Evolutionary conservation across 2,329 filamentous ascomycete genomes (phyloP).

Genomic region (Alternaria sp.): DNA sequence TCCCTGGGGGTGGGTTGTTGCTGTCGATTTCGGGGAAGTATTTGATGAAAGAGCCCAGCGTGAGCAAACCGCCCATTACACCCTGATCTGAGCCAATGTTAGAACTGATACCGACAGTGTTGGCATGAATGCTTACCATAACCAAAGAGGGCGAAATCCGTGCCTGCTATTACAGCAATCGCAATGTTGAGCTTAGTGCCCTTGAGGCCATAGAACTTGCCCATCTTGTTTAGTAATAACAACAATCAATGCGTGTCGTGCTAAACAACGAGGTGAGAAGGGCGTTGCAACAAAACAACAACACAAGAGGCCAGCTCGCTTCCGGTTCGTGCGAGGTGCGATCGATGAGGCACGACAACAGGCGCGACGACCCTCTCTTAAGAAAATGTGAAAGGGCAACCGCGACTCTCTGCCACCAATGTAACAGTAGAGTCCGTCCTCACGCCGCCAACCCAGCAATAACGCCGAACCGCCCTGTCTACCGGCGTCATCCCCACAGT

Average conservation of each 20-base stretch:
- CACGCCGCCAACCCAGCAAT: slow-evolving; percentile 6
- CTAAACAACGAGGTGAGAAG: background rate
- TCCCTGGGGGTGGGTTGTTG: slow-evolving; percentile 41
- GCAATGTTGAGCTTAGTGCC: slow-evolving; percentile 70
- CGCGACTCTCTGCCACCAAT: slow-evolving; percentile 3
- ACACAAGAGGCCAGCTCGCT: background rate
- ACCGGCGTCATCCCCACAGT: slow-evolving; percentile 16
- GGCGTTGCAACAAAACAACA: background rate
- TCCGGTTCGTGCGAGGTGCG: background rate
- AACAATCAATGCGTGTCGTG: background rate
- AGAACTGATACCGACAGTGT: background rate
- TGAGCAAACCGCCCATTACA: slow-evolving; percentile 72
- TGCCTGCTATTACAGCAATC: slow-evolving; percentile 73
- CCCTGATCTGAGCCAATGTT: slow-evolving; percentile 33
- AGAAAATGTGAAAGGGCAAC: background rate
- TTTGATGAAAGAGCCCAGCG: slow-evolving; percentile 65
- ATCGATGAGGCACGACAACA: background rate
- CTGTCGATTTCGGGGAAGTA: slow-evolving; percentile 52
- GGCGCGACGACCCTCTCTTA: slow-evolving; percentile 9
- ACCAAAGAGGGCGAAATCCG: slow-evolving; percentile 70
- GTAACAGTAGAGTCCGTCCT: slow-evolving; percentile 8
- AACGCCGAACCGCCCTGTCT: slow-evolving; percentile 12
- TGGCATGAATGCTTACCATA: slow-evolving; percentile 58
- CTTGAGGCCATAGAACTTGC: slow-evolving; percentile 67
- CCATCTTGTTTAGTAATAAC: slow-evolving; percentile 16